Evolutionary conservation across 169 alveolate genomes (phyloP).

Genomic region (Ichthyophthirius multifiliis): DNA sequence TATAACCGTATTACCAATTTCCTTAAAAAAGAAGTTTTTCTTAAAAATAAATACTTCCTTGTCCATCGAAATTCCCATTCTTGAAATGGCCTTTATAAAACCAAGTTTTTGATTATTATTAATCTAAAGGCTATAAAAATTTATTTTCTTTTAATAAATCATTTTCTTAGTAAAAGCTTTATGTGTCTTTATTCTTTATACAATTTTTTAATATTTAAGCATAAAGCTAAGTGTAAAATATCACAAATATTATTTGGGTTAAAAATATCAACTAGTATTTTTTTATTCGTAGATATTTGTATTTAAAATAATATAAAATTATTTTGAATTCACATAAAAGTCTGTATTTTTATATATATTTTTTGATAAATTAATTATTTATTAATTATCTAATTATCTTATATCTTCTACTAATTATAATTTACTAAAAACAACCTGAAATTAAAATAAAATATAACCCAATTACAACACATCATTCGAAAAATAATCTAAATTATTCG

Average conservation of each 20-base stretch:
- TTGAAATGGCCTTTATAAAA: not conserved
- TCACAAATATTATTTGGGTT: not conserved
- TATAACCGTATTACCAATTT: not conserved
- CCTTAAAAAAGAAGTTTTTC: not conserved
- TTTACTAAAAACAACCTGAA: not conserved
- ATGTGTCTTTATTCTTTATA: not conserved
- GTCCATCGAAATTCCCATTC: not conserved
- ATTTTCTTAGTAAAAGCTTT: not conserved
- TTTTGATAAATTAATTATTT: not conserved
- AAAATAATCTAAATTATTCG: not conserved
- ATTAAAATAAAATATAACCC: not conserved
- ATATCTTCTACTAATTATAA: not conserved
- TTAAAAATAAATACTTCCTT: not conserved
- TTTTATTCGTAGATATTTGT: not conserved
- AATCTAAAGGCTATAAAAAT: not conserved
- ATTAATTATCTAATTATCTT: not conserved
- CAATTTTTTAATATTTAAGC: not conserved
- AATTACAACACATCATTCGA: not conserved
- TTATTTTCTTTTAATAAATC: not conserved
- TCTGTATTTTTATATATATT: not conserved
- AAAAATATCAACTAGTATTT: not conserved
- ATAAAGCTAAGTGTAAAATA: not conserved
- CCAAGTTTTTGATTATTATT: not conserved
- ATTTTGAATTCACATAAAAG: not conserved
- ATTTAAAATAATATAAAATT: not conserved